Evolutionary conservation across 2,329 filamentous ascomycete species (phyloP).

Genomic region (Fusarium citri): DNA sequence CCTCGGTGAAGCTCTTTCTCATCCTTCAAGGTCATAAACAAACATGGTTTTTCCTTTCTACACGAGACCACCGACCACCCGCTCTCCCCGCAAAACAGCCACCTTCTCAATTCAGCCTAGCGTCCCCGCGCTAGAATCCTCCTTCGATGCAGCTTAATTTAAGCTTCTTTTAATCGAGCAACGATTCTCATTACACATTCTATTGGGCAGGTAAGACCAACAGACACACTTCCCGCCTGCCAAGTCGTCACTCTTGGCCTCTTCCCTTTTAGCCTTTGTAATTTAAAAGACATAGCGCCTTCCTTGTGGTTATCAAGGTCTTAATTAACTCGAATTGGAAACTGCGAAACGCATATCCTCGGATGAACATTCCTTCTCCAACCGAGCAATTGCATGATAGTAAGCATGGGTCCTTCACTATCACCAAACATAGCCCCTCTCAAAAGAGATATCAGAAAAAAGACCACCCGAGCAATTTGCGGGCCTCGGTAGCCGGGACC

Average conservation of each 20-base stretch:
- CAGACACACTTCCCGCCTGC: background rate
- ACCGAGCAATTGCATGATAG: background rate
- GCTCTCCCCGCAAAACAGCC: conserved; percentile 11
- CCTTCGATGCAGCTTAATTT: conserved; percentile 36
- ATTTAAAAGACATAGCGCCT: background rate
- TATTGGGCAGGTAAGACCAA: conserved; percentile 6
- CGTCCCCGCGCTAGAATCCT: conserved; percentile 23
- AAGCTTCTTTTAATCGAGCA: conserved; percentile 34
- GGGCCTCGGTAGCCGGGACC: conserved; percentile 2
- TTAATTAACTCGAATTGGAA: conserved; percentile 1
- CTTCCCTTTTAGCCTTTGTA: background rate
- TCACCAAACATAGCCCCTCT: background rate
- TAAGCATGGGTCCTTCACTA: background rate
- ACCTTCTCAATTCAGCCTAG: conserved; percentile 43
- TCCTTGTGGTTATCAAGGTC: background rate
- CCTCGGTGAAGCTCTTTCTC: background rate
- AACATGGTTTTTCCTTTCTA: background rate
- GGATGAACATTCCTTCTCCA: background rate
- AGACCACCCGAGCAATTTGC: background rate
- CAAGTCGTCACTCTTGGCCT: background rate
- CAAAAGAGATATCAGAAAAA: background rate
- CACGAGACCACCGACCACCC: conserved; percentile 5
- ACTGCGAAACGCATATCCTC: background rate
- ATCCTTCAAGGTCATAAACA: background rate
- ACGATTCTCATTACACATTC: background rate